Evolutionary conservation across 176 grass and related monocot genomes (phyloP).

Genomic region (Dactylis glomerata): DNA sequence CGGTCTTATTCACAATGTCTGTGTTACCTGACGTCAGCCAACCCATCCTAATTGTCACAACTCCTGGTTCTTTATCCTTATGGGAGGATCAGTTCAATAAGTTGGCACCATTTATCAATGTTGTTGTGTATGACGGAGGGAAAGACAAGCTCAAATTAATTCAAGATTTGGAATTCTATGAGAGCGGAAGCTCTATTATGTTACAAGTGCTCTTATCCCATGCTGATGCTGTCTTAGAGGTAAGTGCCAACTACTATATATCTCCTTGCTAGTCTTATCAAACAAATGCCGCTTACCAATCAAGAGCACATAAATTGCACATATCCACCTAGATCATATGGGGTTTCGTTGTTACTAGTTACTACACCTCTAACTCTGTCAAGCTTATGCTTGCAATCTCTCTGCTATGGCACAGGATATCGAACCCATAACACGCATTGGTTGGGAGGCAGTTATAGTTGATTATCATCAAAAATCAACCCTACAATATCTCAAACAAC

Average conservation of each 20-base stretch:
- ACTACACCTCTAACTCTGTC: background rate
- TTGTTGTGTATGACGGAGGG: conserved; percentile 61
- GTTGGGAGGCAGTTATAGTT: conserved; percentile 78
- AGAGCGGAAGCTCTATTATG: conserved; percentile 43
- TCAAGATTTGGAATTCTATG: conserved; percentile 56
- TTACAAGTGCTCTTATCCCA: conserved; percentile 78
- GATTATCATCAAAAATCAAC: conserved; percentile 62
- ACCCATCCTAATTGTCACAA: conserved; percentile 73
- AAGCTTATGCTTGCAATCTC: background rate
- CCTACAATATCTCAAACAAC: conserved; percentile 48
- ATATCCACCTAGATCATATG: background rate
- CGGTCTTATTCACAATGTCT: conserved; percentile 60
- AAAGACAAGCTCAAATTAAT: conserved; percentile 54
- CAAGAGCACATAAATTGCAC: conserved; percentile 5
- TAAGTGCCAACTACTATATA: conserved; percentile 23
- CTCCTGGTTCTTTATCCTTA: conserved; percentile 40
- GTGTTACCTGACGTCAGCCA: conserved; percentile 43
- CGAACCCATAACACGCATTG: conserved; percentile 47
- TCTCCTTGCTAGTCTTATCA: conserved; percentile 13
- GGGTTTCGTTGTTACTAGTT: background rate
- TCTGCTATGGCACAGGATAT: conserved; percentile 55
- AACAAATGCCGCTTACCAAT: background rate
- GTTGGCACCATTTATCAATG: conserved; percentile 65
- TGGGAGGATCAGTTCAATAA: conserved; percentile 69
- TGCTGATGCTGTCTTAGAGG: conserved; percentile 71